Conservation (phyloP, 768 basidiomycete genomes). For the Suillus lakei region DNA sequence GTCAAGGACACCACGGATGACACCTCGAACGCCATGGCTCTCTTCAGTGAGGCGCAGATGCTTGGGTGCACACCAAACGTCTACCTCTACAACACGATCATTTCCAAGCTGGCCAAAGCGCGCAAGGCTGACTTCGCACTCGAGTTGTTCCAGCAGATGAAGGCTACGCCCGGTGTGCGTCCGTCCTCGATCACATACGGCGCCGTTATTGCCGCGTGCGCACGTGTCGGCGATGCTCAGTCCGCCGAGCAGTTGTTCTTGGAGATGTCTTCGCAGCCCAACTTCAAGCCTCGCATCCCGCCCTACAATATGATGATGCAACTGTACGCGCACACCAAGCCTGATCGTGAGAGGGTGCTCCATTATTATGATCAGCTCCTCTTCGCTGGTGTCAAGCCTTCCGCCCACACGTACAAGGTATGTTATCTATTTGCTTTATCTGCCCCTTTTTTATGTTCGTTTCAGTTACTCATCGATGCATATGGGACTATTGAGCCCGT, state of each 20-base stretch:
- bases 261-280: constrained; percentile 77
- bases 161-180: constrained; percentile 51
- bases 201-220: constrained; percentile 92
- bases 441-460: constrained; percentile 3
- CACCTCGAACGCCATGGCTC: constrained; percentile 80
- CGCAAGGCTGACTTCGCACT: constrained; percentile 91
- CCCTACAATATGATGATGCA: constrained; percentile 99
- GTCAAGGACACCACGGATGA: constrained; percentile 97
- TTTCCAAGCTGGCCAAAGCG: constrained; percentile 93
- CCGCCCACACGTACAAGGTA: constrained; percentile 95
- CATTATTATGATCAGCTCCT: constrained; percentile 74
- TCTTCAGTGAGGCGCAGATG: constrained; percentile 79
- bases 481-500: constrained; percentile 88
- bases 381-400: constrained; percentile 66
- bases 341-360: constrained; percentile 77
- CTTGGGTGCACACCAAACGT: constrained; percentile 77
- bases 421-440: constrained; percentile 17
- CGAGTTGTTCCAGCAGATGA: constrained; percentile 89
- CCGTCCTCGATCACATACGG: constrained; percentile 94
- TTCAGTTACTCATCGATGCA: constrained; percentile 83
- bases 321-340: constrained; percentile 89
- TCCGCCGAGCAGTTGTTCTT: constrained; percentile 83
- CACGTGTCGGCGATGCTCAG: constrained; percentile 84
- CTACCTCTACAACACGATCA: constrained; percentile 96
- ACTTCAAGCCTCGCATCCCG: constrained; percentile 88